Percentiles rank a stretch among this genome's conserved stretches.
Evolutionary conservation across 2,329 filamentous ascomycete genomes (phyloP).

Genomic region (Pseudogymnoascus sp.): DNA sequence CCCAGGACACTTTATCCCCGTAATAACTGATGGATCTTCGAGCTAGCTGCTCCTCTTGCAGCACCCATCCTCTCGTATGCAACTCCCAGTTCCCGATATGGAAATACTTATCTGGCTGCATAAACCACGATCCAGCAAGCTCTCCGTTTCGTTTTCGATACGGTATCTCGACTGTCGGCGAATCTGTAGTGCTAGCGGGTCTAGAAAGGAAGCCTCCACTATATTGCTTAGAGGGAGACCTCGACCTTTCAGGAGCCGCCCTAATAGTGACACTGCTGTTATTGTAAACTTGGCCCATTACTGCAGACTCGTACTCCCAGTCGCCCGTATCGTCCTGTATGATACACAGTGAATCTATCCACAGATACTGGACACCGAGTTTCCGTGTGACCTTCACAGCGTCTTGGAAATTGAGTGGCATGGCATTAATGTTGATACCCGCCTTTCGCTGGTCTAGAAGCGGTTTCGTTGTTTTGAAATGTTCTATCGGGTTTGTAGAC

Average conservation of each 20-base stretch:
- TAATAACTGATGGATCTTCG: background rate
- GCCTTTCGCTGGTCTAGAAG: background rate
- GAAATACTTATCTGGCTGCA: background rate
- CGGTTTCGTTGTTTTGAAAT: background rate
- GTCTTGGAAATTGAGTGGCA: background rate
- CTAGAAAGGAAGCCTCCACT: background rate
- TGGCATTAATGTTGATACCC: background rate
- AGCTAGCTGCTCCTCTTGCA: background rate
- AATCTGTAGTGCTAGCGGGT: background rate
- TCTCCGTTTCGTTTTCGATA: background rate
- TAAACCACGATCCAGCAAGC: background rate
- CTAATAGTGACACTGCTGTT: background rate
- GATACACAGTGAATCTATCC: background rate
- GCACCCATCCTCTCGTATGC: background rate
- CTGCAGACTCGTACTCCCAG: conserved; percentile 16
- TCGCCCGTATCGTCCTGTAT: conserved; percentile 14
- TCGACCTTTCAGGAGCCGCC: background rate
- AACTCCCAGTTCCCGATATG: background rate
- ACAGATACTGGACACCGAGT: background rate
- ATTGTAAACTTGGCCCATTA: conserved; percentile 18
- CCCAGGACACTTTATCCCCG: background rate
- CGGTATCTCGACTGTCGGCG: background rate
- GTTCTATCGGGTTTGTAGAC: background rate
- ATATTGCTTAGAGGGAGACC: background rate
- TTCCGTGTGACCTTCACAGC: background rate